Evolutionary conservation across 345 rosid genomes (phyloP).

Genomic region (Brassica juncea): DNA sequence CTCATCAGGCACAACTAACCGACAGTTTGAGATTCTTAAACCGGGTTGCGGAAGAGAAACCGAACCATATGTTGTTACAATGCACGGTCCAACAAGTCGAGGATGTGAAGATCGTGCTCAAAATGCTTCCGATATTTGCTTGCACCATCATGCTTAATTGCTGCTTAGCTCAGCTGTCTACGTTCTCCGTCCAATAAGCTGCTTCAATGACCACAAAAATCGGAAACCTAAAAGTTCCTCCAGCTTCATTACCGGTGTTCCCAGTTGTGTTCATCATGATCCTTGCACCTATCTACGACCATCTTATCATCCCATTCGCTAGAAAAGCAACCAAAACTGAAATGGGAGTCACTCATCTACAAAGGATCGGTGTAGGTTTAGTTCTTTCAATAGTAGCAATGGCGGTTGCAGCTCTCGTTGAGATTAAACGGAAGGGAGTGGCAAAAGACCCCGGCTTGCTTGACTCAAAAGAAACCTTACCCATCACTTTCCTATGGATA

Average conservation of each 20-base stretch:
- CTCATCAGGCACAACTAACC: slow-evolving; percentile 37
- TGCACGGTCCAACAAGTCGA: slow-evolving; percentile 68
- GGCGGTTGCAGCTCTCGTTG: slow-evolving; percentile 75
- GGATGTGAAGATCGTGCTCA: slow-evolving; percentile 67
- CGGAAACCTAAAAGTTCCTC: slow-evolving; percentile 60
- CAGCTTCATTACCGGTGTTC: slow-evolving; percentile 77
- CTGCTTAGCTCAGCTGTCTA: slow-evolving; percentile 81
- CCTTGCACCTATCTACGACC: slow-evolving; percentile 77
- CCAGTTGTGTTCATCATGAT: slow-evolving; percentile 75
- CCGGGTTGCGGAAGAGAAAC: slow-evolving; percentile 50
- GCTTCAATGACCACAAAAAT: slow-evolving; percentile 72
- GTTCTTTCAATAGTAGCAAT: slow-evolving; percentile 65
- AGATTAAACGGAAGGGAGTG: slow-evolving; percentile 66
- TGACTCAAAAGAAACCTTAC: slow-evolving; percentile 48
- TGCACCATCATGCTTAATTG: slow-evolving; percentile 80
- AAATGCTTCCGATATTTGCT: slow-evolving; percentile 71
- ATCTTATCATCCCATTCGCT: slow-evolving; percentile 64
- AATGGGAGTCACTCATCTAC: slow-evolving; percentile 67
- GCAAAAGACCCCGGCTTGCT: slow-evolving; percentile 47
- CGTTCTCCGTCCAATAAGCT: slow-evolving; percentile 79
- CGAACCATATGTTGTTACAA: slow-evolving; percentile 45
- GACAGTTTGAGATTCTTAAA: slow-evolving; percentile 55
- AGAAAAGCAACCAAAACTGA: slow-evolving; percentile 64
- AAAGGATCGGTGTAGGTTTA: slow-evolving; percentile 71
- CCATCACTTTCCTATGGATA: slow-evolving; percentile 67